Percentiles rank a stretch among this genome's conserved stretches.
Evolutionary conservation across 208 protist genomes (phyloP).

Genomic region (Acanthamoeba sp.): DNA sequence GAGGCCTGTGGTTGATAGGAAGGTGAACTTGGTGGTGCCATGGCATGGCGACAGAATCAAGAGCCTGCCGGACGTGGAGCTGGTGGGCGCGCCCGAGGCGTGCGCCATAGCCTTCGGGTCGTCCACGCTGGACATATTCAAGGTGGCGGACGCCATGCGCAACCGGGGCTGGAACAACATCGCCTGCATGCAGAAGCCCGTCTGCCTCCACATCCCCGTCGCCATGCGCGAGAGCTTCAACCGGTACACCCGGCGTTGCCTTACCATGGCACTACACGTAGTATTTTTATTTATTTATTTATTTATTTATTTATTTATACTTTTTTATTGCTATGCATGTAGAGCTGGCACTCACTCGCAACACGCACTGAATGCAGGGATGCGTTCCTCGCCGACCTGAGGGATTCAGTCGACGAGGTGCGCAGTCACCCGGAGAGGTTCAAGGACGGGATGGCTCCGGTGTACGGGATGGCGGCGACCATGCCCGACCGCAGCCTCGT

Average conservation of each 20-base stretch:
- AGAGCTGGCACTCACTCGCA: neutral
- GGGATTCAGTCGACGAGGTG: constrained; percentile 47
- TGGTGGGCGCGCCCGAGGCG: constrained; percentile 47
- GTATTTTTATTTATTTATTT: too few species aligned
- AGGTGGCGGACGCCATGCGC: constrained; percentile 89
- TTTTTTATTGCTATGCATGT: neutral
- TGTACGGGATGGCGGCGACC: constrained; percentile 39
- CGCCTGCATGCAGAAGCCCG: constrained; percentile 61
- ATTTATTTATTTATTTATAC: too few species aligned
- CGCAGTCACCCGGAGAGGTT: constrained; percentile 36
- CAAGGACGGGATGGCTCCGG: constrained; percentile 19
- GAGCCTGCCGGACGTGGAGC: constrained; percentile 7
- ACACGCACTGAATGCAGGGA: neutral
- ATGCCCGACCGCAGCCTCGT: constrained; percentile 46
- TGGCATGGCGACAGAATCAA: neutral
- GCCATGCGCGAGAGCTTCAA: constrained; percentile 39
- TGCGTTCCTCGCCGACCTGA: constrained; percentile 63
- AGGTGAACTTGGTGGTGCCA: neutral
- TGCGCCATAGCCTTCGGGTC: constrained; percentile 91
- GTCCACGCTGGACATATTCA: constrained; percentile 92
- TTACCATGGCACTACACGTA: too few species aligned
- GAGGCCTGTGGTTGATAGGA: neutral
- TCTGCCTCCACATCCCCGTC: constrained; percentile 28
- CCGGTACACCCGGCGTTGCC: too few species aligned
- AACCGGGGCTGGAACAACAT: constrained; percentile 89